A percentile compares a stretch with the other conserved stretches of the same genome.
These are phyloP conservation scores for Yarrowia sp. DNA, from an alignment of 805 yeast genomes.

Conservation along the genomic window DNA sequence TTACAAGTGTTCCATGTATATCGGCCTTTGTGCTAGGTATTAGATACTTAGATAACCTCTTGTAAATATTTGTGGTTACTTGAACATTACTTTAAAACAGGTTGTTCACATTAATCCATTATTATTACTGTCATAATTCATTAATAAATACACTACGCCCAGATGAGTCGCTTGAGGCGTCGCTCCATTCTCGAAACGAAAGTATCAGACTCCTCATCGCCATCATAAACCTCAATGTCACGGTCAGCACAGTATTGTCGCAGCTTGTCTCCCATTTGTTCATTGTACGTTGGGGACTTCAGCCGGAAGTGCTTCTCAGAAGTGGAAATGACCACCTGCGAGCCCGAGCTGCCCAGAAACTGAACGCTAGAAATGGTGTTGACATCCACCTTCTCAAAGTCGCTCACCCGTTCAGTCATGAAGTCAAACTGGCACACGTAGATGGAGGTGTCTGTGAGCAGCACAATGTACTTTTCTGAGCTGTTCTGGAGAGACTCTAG, in stretches of 20 bases:
- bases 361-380: not conserved
- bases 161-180: conserved; percentile 5
- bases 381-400: conserved; percentile 24
- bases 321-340: not conserved
- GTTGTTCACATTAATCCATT: not conserved
- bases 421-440: conserved; percentile 34
- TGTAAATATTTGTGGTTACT: too few species aligned
- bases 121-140: not conserved
- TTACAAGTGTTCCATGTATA: too few species aligned
- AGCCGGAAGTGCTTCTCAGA: not conserved
- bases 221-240: not conserved
- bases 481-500: conserved; percentile 32
- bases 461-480: conserved; percentile 33
- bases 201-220: not conserved
- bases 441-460: conserved; percentile 33
- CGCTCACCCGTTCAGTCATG: conserved; percentile 29
- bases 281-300: not conserved
- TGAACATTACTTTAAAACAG: too few species aligned
- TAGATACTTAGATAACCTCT: too few species aligned
- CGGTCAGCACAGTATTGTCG: not conserved
- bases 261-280: conserved; percentile 3
- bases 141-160: conserved; percentile 10
- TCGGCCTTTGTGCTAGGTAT: too few species aligned
- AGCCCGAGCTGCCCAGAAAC: conserved; percentile 1
- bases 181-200: conserved; percentile 11